Base-by-base conservation (phyloP, 148 eudicot genomes). In the Rhododendron vialii region DNA sequence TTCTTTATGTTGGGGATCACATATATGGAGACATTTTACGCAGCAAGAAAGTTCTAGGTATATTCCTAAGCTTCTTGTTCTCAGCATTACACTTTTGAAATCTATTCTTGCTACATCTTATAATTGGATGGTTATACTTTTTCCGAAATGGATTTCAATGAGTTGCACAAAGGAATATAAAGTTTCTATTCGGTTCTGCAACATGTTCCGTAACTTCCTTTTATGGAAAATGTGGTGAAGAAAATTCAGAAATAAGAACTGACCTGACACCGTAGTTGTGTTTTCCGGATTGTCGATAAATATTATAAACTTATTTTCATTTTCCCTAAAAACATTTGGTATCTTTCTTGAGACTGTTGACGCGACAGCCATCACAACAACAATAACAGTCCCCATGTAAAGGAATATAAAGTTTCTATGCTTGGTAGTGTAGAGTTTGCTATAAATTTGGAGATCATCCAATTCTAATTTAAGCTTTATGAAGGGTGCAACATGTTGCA, bases 1-100 rank as follows among this genome's bases (percentile, higher is more conserved):
- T 96, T 89, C 93, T 96, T 57, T 96, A 96, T 87, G 99, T 94
- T 84, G 99, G 99, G 81, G 99, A 96, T 87, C 99, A 96, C 92
- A 96, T 96, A 85, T 96, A 96, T 90, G 99, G 99, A 67, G 99
- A 96, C 88, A 96, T 96, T 79, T 88, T 96, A 80, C 95, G 98
- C 89, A 96, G 99, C 90, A 95, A 95, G 92, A 96, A 96, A 67
- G 93, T 94, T 88, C 92, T 97, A 35, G 99, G 99, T 97, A 95
- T 63, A 87, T 85, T 18, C 83, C 41, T 76, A 7, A 55, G 15
- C 79, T 61, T 88, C 48, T 80, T 82, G 81, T 77, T 35, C 50
- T 57, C 71, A 7, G 9, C 22, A 57, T 45, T 24, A 43, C n/a
- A 17, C 47, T 4, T 63, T 8, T 28, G 28, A 41, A 51, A 28